Evolutionary conservation across 2,329 filamentous ascomycete species (phyloP).

Genomic region (Diaporthe sp.): DNA sequence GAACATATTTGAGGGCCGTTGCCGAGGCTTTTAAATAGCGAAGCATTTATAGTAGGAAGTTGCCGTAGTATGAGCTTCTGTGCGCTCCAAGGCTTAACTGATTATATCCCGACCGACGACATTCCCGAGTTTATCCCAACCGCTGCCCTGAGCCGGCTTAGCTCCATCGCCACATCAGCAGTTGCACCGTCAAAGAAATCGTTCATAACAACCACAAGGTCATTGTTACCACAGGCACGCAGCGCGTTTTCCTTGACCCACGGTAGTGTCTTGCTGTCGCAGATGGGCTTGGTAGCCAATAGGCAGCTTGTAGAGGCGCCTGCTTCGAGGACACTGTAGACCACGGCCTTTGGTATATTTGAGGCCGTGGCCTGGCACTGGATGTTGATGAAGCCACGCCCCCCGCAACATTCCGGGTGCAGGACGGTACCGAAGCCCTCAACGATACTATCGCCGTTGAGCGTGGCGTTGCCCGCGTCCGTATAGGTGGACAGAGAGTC

Average conservation of each 20-base stretch:
- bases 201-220: conserved; percentile 62
- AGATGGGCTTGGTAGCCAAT: conserved; percentile 62
- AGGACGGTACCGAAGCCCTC: conserved; percentile 52
- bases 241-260: conserved; percentile 59
- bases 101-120: too few relatives aligned
- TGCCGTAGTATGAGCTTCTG: too few relatives aligned
- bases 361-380: conserved; percentile 67
- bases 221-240: conserved; percentile 52
- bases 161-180: conserved; percentile 58
- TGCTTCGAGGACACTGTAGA: conserved; percentile 59
- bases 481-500: conserved; percentile 58
- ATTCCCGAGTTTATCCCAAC: conserved; percentile 43
- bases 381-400: conserved; percentile 55
- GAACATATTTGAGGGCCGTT: too few relatives aligned
- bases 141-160: conserved; percentile 52
- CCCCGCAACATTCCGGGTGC: conserved; percentile 48
- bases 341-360: conserved; percentile 61
- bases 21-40: too few relatives aligned
- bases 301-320: conserved; percentile 60
- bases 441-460: conserved; percentile 55
- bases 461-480: conserved; percentile 56
- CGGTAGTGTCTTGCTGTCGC: conserved; percentile 62
- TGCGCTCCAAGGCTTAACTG: background rate
- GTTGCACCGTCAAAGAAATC: conserved; percentile 66
- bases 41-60: background rate